Conservation (phyloP, 495 filamentous ascomycete genomes). For the Extremus antarcticus region DNA sequence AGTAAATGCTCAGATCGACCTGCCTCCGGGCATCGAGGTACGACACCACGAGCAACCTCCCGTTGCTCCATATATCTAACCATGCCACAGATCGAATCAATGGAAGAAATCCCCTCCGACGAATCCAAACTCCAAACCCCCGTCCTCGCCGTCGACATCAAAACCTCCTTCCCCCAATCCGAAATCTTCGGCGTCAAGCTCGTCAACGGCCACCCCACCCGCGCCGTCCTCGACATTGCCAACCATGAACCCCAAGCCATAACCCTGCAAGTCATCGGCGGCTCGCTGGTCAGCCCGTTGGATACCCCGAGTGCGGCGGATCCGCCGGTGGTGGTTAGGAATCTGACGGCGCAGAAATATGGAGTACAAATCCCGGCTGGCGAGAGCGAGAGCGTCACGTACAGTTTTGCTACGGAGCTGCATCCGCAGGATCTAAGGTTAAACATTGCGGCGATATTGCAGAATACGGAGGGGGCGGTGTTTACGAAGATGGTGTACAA, state of each 20-base stretch:
- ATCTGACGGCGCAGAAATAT: slow-evolving; percentile 70
- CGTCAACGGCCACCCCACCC: slow-evolving; percentile 82
- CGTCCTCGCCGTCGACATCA: slow-evolving; percentile 61
- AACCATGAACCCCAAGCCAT: slow-evolving; percentile 76
- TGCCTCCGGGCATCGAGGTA: slow-evolving; percentile 6
- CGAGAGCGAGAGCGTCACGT: slow-evolving; percentile 62
- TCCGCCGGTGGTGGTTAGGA: slow-evolving; percentile 54
- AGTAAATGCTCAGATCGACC: slow-evolving; percentile 32
- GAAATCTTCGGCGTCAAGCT: slow-evolving; percentile 94
- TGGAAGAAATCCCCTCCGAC: slow-evolving; percentile 35
- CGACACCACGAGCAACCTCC: not conserved
- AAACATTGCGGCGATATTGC: slow-evolving; percentile 63
- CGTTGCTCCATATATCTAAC: slow-evolving; percentile 27
- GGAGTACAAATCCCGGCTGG: slow-evolving; percentile 66
- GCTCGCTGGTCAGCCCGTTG: slow-evolving; percentile 51
- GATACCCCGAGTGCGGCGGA: slow-evolving; percentile 39
- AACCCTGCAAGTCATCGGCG: slow-evolving; percentile 65
- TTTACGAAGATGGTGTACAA: slow-evolving; percentile 76
- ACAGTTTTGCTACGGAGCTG: slow-evolving; percentile 82
- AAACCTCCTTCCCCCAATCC: slow-evolving; percentile 71
- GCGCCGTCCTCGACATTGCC: slow-evolving; percentile 65
- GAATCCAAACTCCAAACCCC: slow-evolving; percentile 28
- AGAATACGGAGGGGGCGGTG: slow-evolving; percentile 50
- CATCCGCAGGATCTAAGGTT: slow-evolving; percentile 81
- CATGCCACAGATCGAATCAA: slow-evolving; percentile 32